These are phyloP conservation scores for Fraxinus floribunda DNA, from an alignment of 305 asterid species.

Conservation along the genomic window DNA sequence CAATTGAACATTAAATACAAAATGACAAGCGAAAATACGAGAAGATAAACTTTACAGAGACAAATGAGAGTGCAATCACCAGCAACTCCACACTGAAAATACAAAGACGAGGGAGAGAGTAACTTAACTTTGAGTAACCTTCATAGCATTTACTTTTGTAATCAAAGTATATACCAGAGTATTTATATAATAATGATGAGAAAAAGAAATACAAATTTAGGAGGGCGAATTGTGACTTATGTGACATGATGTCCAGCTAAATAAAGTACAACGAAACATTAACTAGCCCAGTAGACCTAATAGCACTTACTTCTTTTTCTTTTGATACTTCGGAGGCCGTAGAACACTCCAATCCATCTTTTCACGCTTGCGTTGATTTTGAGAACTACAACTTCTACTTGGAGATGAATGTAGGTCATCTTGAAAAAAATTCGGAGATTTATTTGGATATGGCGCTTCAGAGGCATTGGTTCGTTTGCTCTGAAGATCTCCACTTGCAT, in stretches of 20 bases:
- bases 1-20: conserved; percentile 18
- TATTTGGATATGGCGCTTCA: conserved; percentile 40
- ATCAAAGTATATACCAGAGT: background rate
- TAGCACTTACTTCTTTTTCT: conserved; percentile 41
- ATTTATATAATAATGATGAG: background rate
- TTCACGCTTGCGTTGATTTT: conserved; percentile 52
- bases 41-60: background rate
- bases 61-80: conserved; percentile 4
- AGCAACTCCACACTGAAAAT: background rate
- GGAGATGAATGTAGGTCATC: conserved; percentile 34
- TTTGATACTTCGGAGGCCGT: conserved; percentile 60
- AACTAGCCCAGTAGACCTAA: background rate
- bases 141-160: background rate
- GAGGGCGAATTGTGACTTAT: background rate
- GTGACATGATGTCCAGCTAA: background rate
- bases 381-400: conserved; percentile 34
- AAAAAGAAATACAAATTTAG: background rate
- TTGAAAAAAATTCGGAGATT: conserved; percentile 32
- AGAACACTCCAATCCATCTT: conserved; percentile 79
- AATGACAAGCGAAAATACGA: conserved; percentile 15
- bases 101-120: background rate
- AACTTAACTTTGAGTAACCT: background rate
- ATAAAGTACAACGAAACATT: background rate
- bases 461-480: conserved; percentile 48
- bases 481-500: conserved; percentile 43